Evolutionary conservation across 495 filamentous ascomycete genomes (phyloP), one percentile per base, ranked within the genome.

Genomic region (Penicillium longicatenatum): DNA sequence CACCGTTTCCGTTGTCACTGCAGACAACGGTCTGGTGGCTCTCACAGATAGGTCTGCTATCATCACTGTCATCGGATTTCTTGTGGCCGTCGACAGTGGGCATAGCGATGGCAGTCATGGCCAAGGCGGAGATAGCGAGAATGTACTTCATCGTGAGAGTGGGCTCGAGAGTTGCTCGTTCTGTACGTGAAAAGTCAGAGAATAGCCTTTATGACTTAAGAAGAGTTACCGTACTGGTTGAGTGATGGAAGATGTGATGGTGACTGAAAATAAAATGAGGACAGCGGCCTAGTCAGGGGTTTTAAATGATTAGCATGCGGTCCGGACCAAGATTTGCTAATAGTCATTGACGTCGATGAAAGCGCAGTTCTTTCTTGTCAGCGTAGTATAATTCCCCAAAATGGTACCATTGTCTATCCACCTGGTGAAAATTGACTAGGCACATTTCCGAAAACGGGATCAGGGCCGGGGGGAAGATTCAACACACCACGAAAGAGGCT

Each of bases 21-120:
- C 61, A 64, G 14, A 64, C 61, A 11, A 60, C 57, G 12, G 24
- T 56, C 37, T 64, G 49, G 42, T 50, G 24, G 30, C 31, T 52
- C 0, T 50, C 33, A 48, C 58, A 60, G 45, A 22, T 30, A 11
- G 46, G 35, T 2, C 11, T 41, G 17, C 14, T 11, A 42, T 42
- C 21, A 12, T 44, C 17, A 16, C 17, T 24, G 1, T 35, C 21
- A 1, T 35, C 21, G 14, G 19, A 37, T 11, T n/a, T 4, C 37
- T 17, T 17, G 37, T 7, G 1, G 14, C 14, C 37, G 16, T 39
- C 16, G 16, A 39, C 4, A 17, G 37, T 39, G 37, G 57, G 57
- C 16, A 43, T 33, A 19, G 57, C 57, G 11, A 54, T n/a, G 11
- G 35, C 31, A 35, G 57, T 30, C 33, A 43, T 50, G 24, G 52